phyloP scores from a whole-genome alignment of 2,329 filamentous ascomycete species.

The Cadophora malorum region DNA sequence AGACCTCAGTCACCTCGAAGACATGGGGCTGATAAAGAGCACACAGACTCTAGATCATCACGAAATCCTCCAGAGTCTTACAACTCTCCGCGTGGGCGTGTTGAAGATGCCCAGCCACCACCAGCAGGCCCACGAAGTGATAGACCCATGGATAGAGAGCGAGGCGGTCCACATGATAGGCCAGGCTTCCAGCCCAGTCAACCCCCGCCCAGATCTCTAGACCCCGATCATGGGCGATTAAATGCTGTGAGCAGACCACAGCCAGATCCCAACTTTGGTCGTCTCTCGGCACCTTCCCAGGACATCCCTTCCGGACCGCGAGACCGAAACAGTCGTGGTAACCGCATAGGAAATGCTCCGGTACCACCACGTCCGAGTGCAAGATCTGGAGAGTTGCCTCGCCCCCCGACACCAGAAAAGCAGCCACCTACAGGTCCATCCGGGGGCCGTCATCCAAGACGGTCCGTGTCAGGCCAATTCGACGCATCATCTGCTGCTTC shows the following conservation, averaged over 20 bases:
- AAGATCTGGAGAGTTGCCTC: conserved; percentile 37
- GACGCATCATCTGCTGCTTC: conserved; percentile 37
- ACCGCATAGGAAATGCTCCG: conserved; percentile 32
- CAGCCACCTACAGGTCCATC: conserved; percentile 46
- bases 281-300: conserved; percentile 58
- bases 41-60: conserved; percentile 35
- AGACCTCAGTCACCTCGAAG: conserved; percentile 59
- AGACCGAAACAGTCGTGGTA: conserved; percentile 52
- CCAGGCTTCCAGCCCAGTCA: conserved; percentile 49
- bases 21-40: conserved; percentile 49
- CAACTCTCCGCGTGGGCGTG: conserved; percentile 34
- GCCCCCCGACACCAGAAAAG: conserved; percentile 44
- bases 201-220: conserved; percentile 47
- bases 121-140: conserved; percentile 46
- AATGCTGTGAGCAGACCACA: conserved; percentile 47
- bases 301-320: conserved; percentile 63
- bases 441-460: conserved; percentile 40
- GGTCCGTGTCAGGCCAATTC: conserved; percentile 40
- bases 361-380: conserved; percentile 36
- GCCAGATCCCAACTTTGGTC: conserved; percentile 68
- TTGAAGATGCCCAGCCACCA: conserved; percentile 40
- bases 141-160: conserved; percentile 56
- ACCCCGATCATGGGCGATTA: conserved; percentile 57
- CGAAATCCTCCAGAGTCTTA: conserved; percentile 37
- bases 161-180: conserved; percentile 48